phyloP scores from a whole-genome alignment of 345 rosid genomes.

The Microcos paniculata region DNA sequence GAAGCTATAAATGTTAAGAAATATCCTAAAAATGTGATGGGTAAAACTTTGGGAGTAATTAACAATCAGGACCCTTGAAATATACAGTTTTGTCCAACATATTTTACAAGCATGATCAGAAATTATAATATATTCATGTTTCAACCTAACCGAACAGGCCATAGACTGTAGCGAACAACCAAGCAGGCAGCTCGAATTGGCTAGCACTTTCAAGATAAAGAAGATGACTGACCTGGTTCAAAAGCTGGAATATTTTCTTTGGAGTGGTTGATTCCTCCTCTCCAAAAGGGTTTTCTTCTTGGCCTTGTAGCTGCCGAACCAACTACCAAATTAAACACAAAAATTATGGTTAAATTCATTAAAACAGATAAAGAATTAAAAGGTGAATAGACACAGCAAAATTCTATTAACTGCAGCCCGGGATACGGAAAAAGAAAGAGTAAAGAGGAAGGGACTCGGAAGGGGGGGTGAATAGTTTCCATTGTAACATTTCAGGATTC shows the following conservation, averaged over 20 bases:
- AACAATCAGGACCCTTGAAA: neutral
- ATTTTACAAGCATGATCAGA: neutral
- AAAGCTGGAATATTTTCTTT: conserved; percentile 85
- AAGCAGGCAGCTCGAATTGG: neutral
- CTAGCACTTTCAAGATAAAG: neutral
- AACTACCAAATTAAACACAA: neutral
- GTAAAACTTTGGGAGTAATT: neutral
- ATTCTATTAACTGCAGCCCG: neutral
- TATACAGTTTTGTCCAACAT: neutral
- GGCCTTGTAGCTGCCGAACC: conserved; percentile 81
- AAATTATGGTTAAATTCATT: neutral
- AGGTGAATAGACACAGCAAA: neutral
- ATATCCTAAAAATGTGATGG: neutral
- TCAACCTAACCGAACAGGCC: neutral
- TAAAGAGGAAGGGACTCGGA: neutral
- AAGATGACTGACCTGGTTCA: conserved; percentile 64
- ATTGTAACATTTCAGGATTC: neutral
- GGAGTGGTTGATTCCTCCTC: conserved; percentile 62
- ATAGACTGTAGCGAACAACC: neutral
- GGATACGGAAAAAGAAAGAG: neutral
- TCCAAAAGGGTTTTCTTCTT: conserved; percentile 95
- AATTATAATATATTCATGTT: neutral
- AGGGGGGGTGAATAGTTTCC: neutral
- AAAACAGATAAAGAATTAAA: neutral
- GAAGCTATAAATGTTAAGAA: neutral